Base-by-base conservation (phyloP, 2,329 filamentous ascomycete species). In the Helminthosporium solani region DNA sequence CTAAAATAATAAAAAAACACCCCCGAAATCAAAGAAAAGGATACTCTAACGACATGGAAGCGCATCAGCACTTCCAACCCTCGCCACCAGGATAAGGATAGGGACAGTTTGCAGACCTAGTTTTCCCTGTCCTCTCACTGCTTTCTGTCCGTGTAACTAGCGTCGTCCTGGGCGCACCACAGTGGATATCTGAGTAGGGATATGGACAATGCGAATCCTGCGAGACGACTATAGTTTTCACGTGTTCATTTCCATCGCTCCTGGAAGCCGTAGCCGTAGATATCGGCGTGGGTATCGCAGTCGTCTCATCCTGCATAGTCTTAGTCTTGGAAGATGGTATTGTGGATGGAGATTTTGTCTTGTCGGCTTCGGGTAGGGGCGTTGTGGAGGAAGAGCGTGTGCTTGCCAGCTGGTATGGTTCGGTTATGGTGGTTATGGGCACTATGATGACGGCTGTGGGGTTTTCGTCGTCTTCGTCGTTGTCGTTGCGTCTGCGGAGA, bases 151-250 rank as follows among this genome's bases (percentile, higher is more conserved):
- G 45, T 2, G 50, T 54, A 9, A 47, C 42, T 12, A 55, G 34
- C 27, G 51, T 60, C n/a, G 56, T 63, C 33, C 37, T 47, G 3
- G 44, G 18, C 27, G 41, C 30, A 0, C 53, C 55, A 21, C 63
- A 66, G 16, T 59, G 42, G 7, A 61, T 46, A 0, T 47, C 47
- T 0, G 63, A 63, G 19, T 66, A 61, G 2, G 63, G 63, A 36
- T 64, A 67, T n/a, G 61, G 63, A 46, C 64, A 67, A 15, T 56
- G 54, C 6, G 50, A 18, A 27, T 60, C 58, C 2, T 52, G 28
- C 2, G 50, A 44, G 0, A 55, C 12, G 2, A 58, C 37, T 4
- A 42, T 49, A 7, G 55, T 56, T 16, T 7, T 31, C 9, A 31
- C 28, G 6, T 31, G 7, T 12, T 31, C 14, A 12, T 31, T n/a